These are phyloP conservation scores for Aphanomyces stellatus DNA, from an alignment of 352 stramenopile genomes.

Conservation along the genomic window DNA sequence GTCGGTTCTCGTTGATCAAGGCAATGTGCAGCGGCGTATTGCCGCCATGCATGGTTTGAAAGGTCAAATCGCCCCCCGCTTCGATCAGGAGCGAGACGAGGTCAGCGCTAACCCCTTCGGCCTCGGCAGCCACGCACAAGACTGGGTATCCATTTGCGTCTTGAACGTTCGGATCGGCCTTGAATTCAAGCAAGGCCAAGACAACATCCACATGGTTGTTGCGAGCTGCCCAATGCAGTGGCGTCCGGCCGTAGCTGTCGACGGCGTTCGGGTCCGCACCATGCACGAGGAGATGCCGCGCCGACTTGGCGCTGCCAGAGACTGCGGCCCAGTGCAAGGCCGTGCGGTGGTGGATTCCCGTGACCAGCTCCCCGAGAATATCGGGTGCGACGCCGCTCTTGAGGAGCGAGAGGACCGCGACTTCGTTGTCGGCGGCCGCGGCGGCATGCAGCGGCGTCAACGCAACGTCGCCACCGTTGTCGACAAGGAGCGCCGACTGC, in stretches of 20 bases:
- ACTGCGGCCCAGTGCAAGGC: conserved; percentile 68
- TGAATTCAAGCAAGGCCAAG: conserved; percentile 30
- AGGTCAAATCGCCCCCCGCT: conserved; percentile 35
- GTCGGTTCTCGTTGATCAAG: conserved; percentile 51
- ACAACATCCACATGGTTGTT: conserved; percentile 55
- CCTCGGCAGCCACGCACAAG: conserved; percentile 55
- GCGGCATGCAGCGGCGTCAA: conserved; percentile 69
- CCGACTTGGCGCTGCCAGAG: conserved; percentile 33
- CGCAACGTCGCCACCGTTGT: conserved; percentile 59
- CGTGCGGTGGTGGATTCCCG: conserved; percentile 52
- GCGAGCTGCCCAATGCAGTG: conserved; percentile 65
- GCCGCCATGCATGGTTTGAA: conserved; percentile 28
- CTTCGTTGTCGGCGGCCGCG: conserved; percentile 39
- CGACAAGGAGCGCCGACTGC: conserved; percentile 52
- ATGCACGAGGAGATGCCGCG: conserved; percentile 32
- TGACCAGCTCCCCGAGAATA: conserved; percentile 44
- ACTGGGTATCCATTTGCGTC: conserved; percentile 44
- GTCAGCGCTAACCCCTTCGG: conserved; percentile 38
- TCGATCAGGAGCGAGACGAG: conserved; percentile 40
- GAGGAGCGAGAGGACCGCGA: conserved; percentile 37
- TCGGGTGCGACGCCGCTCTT: conserved; percentile 33
- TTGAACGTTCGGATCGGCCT: conserved; percentile 32
- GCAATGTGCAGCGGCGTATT: conserved; percentile 72
- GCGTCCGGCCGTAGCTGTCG: conserved; percentile 51
- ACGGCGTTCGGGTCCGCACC: conserved; percentile 46